Percentiles rank a stretch among this genome's conserved stretches.
These are phyloP conservation scores for Spongiforma sp. DNA, from an alignment of 1,284 basidiomycete genomes.

Conservation along the genomic window DNA sequence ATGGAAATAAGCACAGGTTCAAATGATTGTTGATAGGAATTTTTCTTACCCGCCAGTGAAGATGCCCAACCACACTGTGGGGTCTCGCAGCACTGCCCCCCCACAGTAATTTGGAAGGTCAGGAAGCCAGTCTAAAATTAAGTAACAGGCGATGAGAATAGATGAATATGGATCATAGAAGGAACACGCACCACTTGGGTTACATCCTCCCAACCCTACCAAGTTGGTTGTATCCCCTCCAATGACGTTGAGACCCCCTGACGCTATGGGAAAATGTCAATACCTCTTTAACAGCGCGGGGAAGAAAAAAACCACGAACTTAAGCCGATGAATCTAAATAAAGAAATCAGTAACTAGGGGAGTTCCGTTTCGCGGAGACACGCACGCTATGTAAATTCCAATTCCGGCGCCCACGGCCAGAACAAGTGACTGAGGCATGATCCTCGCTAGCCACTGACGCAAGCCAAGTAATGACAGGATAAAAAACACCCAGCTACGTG, in stretches of 20 bases:
- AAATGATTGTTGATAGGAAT: slow-evolving; percentile 4
- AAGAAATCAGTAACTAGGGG: slow-evolving; percentile 9
- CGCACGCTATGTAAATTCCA: slow-evolving; percentile 82
- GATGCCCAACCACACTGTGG: slow-evolving; percentile 89
- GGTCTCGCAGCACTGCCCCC: slow-evolving; percentile 71
- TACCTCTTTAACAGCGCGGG: not conserved
- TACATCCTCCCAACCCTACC: slow-evolving; percentile 84
- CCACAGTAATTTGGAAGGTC: slow-evolving; percentile 66
- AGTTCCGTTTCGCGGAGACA: slow-evolving; percentile 14
- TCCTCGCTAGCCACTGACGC: slow-evolving; percentile 88
- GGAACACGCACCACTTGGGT: slow-evolving; percentile 47
- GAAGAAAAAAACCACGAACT: slow-evolving; percentile 33
- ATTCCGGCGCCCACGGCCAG: slow-evolving; percentile 88
- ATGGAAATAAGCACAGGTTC: slow-evolving; percentile 18
- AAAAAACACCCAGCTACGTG: slow-evolving; percentile 79
- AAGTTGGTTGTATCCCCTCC: slow-evolving; percentile 77
- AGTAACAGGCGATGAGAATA: slow-evolving; percentile 1
- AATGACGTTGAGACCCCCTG: slow-evolving; percentile 76
- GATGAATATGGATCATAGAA: not conserved
- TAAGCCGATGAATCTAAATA: slow-evolving; percentile 67
- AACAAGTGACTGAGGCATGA: slow-evolving; percentile 88
- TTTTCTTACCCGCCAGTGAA: slow-evolving; percentile 77
- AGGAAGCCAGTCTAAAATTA: slow-evolving; percentile 38
- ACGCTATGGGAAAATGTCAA: slow-evolving; percentile 43
- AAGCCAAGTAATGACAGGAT: slow-evolving; percentile 83